Evolutionary conservation across 2,329 filamentous ascomycete species (phyloP), one percentile per base, ranked within the genome.

Genomic region (Neurospora sp.): DNA sequence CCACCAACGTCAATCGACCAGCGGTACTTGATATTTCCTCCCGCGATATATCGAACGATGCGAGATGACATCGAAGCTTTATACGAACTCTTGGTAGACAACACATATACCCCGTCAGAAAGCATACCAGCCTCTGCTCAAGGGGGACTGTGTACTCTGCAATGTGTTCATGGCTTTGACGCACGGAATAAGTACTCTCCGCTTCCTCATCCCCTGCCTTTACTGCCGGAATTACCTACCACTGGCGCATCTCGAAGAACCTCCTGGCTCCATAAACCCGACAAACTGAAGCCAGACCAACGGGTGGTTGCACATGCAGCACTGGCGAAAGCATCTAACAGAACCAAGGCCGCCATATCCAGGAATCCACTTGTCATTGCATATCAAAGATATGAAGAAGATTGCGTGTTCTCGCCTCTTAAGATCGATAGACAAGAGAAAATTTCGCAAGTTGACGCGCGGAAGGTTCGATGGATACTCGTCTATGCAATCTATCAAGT

Each of bases 391-490:
- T 95, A 94, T 70, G 92, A 96, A 76, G 86, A 88, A 68, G 84
- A 87, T 7, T 83, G 82, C 8, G 78, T 85, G 23, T 79, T 83
- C 67, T 79, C 80, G 0, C 82, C 85, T 1, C 80, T 82, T 23
- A 88, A 85, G 71, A 80, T 81, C 0, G 86, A 90, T 70, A 87
- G 86, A 70, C 71, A 78, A 6, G 86, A 88, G 42, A 89, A 87
- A 75, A 77, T 90, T 0, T 85, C 86, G 0, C 80, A 88, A 11
- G 82, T 85, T 9, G 92, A 95, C 73, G 91, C 88, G 1, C 87
- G 92, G 52, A 94, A 93, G 78, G 86, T 93, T 17, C 85, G 92
- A 46, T 96, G 92, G 92, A 86, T 94, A 38, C 77, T 94, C 42
- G 85, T 95, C 7, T 95, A 95, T 75, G 85, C 88, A 19, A 85